These are phyloP conservation scores for Chaetomiaceae sp. DNA, from an alignment of 2,329 filamentous ascomycete species.

Conservation along the genomic window DNA sequence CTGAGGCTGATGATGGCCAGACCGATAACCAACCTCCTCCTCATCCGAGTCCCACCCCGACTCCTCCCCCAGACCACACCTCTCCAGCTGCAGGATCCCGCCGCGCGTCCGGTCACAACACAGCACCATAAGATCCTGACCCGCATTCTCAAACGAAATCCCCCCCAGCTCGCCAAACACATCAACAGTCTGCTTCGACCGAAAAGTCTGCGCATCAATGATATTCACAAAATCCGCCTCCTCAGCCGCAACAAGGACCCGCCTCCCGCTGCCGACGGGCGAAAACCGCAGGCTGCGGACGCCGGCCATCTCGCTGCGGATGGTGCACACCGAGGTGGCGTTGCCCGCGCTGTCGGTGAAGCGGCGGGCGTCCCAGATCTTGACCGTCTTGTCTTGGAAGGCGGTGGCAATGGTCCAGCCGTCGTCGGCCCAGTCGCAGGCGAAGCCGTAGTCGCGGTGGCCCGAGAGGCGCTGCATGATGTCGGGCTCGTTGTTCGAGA, in stretches of 20 bases:
- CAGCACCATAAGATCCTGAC: conserved; percentile 62
- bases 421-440: conserved; percentile 75
- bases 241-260: conserved; percentile 67
- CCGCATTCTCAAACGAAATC: conserved; percentile 61
- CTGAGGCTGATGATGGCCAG: conserved; percentile 1
- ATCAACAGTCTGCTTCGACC: conserved; percentile 64
- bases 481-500: conserved; percentile 30
- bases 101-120: conserved; percentile 63
- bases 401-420: conserved; percentile 73
- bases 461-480: conserved; percentile 55
- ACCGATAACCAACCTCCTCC: conserved; percentile 1
- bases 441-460: conserved; percentile 68
- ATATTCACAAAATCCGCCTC: conserved; percentile 70
- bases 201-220: conserved; percentile 62
- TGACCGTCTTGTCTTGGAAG: conserved; percentile 68
- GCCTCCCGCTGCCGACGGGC: conserved; percentile 62
- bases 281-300: conserved; percentile 69
- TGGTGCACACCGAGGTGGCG: conserved; percentile 45
- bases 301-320: conserved; percentile 64
- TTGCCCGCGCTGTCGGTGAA: conserved; percentile 54
- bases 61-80: conserved; percentile 35
- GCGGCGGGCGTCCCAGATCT: conserved; percentile 71
- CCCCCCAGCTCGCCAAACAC: conserved; percentile 74
- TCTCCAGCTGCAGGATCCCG: conserved; percentile 61
- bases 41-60: conserved; percentile 26